Percentiles rank a stretch among this genome's conserved stretches.
Conservation (phyloP, 805 yeast genomes). For the Peterozyma xylosa region DNA sequence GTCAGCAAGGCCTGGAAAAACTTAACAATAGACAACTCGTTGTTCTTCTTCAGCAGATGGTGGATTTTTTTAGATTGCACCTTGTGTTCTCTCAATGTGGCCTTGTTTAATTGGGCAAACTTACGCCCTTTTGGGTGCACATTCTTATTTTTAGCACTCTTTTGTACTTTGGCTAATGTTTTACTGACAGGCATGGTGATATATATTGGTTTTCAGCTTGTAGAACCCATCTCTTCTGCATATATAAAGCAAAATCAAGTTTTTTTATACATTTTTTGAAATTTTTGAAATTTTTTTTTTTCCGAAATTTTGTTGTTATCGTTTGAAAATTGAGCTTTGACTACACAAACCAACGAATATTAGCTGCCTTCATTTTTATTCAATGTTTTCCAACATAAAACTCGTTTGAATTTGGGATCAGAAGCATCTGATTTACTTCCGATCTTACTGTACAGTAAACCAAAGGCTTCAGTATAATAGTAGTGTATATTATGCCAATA, state of each 20-base stretch:
- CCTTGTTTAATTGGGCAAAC: slow-evolving; percentile 74
- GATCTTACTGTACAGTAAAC: too few species aligned
- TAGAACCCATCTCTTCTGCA: too few species aligned
- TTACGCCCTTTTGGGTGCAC: slow-evolving; percentile 88
- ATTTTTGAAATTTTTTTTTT: not conserved
- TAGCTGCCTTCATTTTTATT: too few species aligned
- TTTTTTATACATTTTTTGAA: not conserved
- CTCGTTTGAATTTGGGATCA: too few species aligned
- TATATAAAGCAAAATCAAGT: not conserved
- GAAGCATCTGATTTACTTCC: too few species aligned
- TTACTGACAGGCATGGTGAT: slow-evolving; percentile 59
- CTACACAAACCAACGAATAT: too few species aligned
- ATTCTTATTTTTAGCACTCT: slow-evolving; percentile 46
- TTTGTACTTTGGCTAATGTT: slow-evolving; percentile 56
- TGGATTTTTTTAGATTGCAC: slow-evolving; percentile 51
- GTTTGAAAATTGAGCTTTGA: too few species aligned
- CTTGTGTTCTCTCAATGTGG: slow-evolving; percentile 78
- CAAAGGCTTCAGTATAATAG: too few species aligned
- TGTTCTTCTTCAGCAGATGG: slow-evolving; percentile 50
- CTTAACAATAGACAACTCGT: slow-evolving; percentile 49
- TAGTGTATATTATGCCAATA: too few species aligned
- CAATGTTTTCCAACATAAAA: too few species aligned
- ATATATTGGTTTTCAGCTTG: too few species aligned
- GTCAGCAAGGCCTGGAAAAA: slow-evolving; percentile 55
- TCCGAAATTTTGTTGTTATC: too few species aligned